Conservation (phyloP, 2,329 filamentous ascomycete species). For the Trichophyton equinum region DNA sequence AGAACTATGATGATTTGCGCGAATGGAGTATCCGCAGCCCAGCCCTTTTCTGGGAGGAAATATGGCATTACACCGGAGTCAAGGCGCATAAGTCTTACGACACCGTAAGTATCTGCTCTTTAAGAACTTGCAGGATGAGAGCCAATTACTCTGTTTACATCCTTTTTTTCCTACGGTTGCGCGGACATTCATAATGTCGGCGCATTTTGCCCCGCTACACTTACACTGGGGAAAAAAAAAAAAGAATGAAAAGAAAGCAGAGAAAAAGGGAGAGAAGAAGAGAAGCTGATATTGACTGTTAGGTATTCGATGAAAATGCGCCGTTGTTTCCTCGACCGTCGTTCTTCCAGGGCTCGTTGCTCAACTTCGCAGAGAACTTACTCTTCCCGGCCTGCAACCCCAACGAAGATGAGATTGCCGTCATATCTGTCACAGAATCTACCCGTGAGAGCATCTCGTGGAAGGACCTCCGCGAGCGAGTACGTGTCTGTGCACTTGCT, state of each 20-base stretch:
- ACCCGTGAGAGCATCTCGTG: constrained; percentile 56
- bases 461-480: constrained; percentile 65
- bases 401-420: constrained; percentile 50
- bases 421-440: constrained; percentile 72
- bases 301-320: constrained; percentile 56
- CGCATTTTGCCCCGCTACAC: not conserved
- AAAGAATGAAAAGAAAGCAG: not conserved
- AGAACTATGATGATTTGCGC: constrained; percentile 63
- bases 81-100: constrained; percentile 50
- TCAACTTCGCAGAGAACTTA: constrained; percentile 94
- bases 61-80: constrained; percentile 74
- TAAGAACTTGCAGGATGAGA: not conserved
- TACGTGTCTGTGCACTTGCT: constrained; percentile 58
- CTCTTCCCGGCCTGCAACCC: constrained; percentile 57
- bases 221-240: not conserved
- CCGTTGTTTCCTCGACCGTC: constrained; percentile 75
- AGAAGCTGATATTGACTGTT: not conserved
- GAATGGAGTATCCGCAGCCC: constrained; percentile 72
- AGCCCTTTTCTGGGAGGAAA: constrained; percentile 67
- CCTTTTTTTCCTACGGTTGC: not conserved
- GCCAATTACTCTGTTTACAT: not conserved
- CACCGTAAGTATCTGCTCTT: constrained; percentile 20
- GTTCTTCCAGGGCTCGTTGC: constrained; percentile 65
- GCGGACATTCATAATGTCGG: not conserved
- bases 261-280: not conserved